These are phyloP conservation scores for Tuber indicum DNA, from an alignment of 495 filamentous ascomycete species.

Conservation along the genomic window DNA sequence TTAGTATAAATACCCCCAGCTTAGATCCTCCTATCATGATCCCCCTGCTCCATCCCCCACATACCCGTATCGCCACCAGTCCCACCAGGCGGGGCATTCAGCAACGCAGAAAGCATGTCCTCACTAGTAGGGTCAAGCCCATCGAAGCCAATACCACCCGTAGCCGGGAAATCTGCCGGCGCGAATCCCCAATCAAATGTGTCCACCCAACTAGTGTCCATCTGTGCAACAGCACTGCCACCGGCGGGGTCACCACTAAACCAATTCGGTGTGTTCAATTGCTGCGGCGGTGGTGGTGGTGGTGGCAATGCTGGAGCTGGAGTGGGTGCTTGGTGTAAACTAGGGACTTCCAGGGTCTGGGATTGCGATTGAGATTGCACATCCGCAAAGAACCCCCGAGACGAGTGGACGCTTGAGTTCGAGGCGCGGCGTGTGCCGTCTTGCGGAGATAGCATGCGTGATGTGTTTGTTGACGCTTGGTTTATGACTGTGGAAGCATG, in stretches of 20 bases:
- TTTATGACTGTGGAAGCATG: slow-evolving; percentile 17
- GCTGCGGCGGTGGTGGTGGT: slow-evolving; percentile 3
- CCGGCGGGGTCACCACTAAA: slow-evolving; percentile 6
- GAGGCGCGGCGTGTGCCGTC: slow-evolving; percentile 31
- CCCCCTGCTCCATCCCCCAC: slow-evolving; percentile 35
- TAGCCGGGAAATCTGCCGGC: slow-evolving; percentile 4
- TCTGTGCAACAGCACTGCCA: slow-evolving; percentile 5
- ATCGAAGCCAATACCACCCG: slow-evolving; percentile 20
- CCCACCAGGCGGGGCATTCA: slow-evolving; percentile 11
- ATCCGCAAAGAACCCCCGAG: slow-evolving; percentile 17
- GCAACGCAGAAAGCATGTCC: slow-evolving; percentile 13
- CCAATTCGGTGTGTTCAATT: slow-evolving; percentile 18
- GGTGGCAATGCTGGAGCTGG: slow-evolving; percentile 14
- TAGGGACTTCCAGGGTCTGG: slow-evolving; percentile 36
- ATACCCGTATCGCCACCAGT: slow-evolving; percentile 28
- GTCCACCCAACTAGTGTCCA: slow-evolving; percentile 30
- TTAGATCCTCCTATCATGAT: slow-evolving; percentile 19
- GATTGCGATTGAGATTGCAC: slow-evolving; percentile 15
- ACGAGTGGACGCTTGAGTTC: slow-evolving; percentile 20
- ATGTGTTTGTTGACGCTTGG: slow-evolving; percentile 15
- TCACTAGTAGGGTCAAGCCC: slow-evolving; percentile 18
- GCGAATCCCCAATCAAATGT: slow-evolving; percentile 19
- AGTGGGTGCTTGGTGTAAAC: slow-evolving; percentile 18
- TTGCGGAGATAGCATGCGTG: slow-evolving; percentile 34
- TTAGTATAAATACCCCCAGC: background rate